Conservation (phyloP, 2,329 filamentous ascomycete species). For the Monilinia fructicola region DNA sequence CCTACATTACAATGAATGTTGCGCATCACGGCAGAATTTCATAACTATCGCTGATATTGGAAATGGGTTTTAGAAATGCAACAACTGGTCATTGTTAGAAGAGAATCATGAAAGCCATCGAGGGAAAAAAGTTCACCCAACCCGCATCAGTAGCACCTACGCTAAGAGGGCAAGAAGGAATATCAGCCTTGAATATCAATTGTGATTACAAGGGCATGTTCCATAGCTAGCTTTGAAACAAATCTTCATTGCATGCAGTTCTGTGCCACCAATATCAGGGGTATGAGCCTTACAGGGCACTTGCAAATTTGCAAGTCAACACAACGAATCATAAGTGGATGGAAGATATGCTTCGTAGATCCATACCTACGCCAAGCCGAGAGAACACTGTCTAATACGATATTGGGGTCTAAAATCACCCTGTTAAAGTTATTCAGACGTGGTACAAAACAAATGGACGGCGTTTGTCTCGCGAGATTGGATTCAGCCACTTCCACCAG, state of each 20-base stretch:
- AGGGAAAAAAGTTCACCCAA: background rate
- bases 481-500: background rate
- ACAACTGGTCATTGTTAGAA: background rate
- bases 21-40: slow-evolving; percentile 10
- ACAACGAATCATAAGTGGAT: background rate
- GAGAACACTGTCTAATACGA: background rate
- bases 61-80: background rate
- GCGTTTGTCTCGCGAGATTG: background rate
- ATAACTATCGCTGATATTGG: slow-evolving; percentile 3
- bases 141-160: background rate
- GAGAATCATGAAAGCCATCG: background rate
- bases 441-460: background rate
- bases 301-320: background rate
- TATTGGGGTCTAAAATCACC: background rate
- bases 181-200: background rate
- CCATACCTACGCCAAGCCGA: background rate
- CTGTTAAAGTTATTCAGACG: background rate
- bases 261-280: background rate
- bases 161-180: background rate
- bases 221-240: background rate
- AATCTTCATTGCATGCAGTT: background rate
- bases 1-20: slow-evolving; percentile 10
- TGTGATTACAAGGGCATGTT: background rate
- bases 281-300: background rate
- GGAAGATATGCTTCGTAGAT: background rate